Evolutionary conservation across 176 grass and related monocot species (phyloP).

Genomic region (Aegilops speltoides): DNA sequence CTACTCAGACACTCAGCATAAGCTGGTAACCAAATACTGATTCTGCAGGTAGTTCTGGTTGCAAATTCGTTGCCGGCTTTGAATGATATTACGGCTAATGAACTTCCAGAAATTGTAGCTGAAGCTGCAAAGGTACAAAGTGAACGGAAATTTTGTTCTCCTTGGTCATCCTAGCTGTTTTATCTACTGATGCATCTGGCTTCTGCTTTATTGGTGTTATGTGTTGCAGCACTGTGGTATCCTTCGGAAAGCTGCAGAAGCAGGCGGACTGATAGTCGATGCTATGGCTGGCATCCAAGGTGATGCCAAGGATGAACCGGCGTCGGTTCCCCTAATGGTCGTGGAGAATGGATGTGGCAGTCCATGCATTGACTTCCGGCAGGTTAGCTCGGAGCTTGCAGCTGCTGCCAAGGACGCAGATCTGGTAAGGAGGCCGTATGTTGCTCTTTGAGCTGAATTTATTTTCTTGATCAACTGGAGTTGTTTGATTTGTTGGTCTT

Average conservation of each 20-base stretch:
- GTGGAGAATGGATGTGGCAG: constrained; percentile 89
- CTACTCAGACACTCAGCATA: background rate
- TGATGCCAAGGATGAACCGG: constrained; percentile 59
- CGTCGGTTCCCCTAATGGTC: constrained; percentile 80
- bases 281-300: constrained; percentile 89
- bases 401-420: constrained; percentile 83
- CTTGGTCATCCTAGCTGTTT: background rate
- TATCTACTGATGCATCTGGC: constrained; percentile 19
- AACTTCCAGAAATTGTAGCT: constrained; percentile 95
- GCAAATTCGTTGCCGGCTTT: constrained; percentile 91
- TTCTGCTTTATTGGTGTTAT: constrained; percentile 9
- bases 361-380: constrained; percentile 91
- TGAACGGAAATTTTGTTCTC: constrained; percentile 17
- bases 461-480: constrained; percentile 10
- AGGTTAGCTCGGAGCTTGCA: constrained; percentile 96
- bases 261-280: constrained; percentile 87
- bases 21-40: constrained; percentile 8
- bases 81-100: constrained; percentile 93
- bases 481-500: constrained; percentile 24
- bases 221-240: constrained; percentile 76
- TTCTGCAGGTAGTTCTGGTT: constrained; percentile 85
- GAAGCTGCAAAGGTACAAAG: constrained; percentile 86
- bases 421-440: constrained; percentile 54
- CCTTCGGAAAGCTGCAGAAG: constrained; percentile 89
- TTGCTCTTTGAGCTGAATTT: constrained; percentile 9